A percentile compares a stretch with the other conserved stretches of the same genome.
These are phyloP conservation scores for Backusella tarrabulga DNA, from an alignment of 192 early-diverging fungal genomes.

Conservation along the genomic window DNA sequence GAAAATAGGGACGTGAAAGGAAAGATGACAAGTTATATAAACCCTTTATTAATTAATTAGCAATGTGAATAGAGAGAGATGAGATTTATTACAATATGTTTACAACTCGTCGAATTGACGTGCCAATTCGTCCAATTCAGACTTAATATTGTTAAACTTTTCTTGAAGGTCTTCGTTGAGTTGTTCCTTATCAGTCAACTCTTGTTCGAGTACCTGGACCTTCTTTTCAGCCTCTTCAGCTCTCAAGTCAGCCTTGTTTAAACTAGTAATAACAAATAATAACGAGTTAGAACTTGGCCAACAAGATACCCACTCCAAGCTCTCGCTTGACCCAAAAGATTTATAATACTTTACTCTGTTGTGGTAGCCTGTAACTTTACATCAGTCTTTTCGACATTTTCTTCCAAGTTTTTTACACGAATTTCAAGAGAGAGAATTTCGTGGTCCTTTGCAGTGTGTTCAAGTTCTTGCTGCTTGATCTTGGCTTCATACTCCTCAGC, in stretches of 20 bases:
- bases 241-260: slow-evolving; percentile 66
- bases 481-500: slow-evolving; percentile 63
- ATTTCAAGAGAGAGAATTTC: slow-evolving; percentile 70
- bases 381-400: slow-evolving; percentile 43
- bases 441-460: slow-evolving; percentile 68
- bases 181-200: slow-evolving; percentile 70
- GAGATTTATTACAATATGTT: slow-evolving; percentile 16
- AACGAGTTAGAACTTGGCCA: background rate
- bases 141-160: slow-evolving; percentile 68
- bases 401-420: slow-evolving; percentile 47
- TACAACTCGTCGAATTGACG: slow-evolving; percentile 81
- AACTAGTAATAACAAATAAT: slow-evolving; percentile 19
- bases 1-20: background rate
- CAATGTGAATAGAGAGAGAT: slow-evolving; percentile 2
- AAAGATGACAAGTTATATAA: background rate
- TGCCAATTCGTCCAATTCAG: slow-evolving; percentile 78
- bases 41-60: background rate
- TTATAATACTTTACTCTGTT: slow-evolving; percentile 58
- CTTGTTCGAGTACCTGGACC: slow-evolving; percentile 74
- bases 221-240: slow-evolving; percentile 86
- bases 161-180: slow-evolving; percentile 69
- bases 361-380: slow-evolving; percentile 46
- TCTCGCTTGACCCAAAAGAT: background rate
- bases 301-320: slow-evolving; percentile 19
- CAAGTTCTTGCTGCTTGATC: slow-evolving; percentile 58